Conservation (phyloP, 176 grass and related monocot genomes). For the Aechmea fasciata region DNA sequence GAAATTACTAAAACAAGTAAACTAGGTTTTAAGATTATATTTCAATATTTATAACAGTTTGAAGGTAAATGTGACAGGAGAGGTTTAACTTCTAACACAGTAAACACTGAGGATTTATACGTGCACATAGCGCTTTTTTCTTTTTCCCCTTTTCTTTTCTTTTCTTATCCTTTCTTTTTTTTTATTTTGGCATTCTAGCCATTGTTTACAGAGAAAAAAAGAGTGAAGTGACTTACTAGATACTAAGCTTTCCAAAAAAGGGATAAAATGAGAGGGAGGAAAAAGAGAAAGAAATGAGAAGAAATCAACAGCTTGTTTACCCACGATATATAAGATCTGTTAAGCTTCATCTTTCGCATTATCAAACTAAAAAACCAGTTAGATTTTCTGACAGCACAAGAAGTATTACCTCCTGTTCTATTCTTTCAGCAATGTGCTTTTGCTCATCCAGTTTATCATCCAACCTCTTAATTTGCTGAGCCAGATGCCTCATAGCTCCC, state of each 20-base stretch:
- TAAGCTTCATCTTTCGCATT: background rate
- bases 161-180: no score
- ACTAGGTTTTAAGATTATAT: no score
- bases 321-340: background rate
- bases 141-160: no score
- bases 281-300: background rate
- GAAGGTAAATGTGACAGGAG: no score
- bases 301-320: background rate
- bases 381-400: background rate
- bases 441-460: slow-evolving; percentile 99
- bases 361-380: background rate
- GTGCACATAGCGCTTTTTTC: no score
- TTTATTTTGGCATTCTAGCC: no score
- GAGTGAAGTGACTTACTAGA: background rate
- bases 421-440: slow-evolving; percentile 76
- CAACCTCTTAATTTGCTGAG: slow-evolving; percentile 81
- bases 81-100: no score
- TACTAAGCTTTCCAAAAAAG: background rate
- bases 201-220: no score
- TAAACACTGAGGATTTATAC: no score
- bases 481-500: slow-evolving; percentile 89
- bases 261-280: background rate
- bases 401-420: slow-evolving; percentile 68
- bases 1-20: no score
- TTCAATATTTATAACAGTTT: no score